Conservation (phyloP, 2,329 filamentous ascomycete genomes). For the Lecanicillium sp. region DNA sequence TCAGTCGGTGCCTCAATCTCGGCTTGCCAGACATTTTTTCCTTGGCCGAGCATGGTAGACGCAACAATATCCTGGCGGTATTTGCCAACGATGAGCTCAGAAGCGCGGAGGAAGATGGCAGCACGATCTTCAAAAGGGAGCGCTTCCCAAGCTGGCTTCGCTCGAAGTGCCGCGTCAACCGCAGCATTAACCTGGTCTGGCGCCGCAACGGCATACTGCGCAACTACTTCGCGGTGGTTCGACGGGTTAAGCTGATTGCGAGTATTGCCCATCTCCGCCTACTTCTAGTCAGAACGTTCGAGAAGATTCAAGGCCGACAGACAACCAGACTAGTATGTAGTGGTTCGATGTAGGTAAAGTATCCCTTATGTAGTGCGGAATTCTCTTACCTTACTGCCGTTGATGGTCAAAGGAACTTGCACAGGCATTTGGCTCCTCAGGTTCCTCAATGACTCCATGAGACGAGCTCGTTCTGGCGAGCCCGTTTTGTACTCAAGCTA, state of each 20-base stretch:
- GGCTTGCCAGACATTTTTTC: conserved; percentile 99
- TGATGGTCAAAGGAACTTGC: too few species aligned
- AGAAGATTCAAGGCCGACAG: too few species aligned
- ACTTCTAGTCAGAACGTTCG: too few species aligned
- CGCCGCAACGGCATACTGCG: conserved; percentile 78
- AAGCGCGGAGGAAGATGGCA: conserved; percentile 90
- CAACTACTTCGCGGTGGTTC: conserved; percentile 67
- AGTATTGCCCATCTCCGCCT: too few species aligned
- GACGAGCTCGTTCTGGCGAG: too few species aligned
- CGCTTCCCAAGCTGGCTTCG: conserved; percentile 77
- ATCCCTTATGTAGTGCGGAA: too few species aligned
- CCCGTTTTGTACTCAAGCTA: too few species aligned
- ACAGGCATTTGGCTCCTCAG: too few species aligned
- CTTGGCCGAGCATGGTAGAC: conserved; percentile 89
- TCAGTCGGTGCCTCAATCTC: conserved; percentile 97
- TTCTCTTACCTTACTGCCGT: too few species aligned
- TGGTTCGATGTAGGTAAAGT: too few species aligned
- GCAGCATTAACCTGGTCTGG: conserved; percentile 67
- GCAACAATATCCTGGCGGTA: conserved; percentile 97
- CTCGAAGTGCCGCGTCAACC: conserved; percentile 78
- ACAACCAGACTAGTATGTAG: too few species aligned
- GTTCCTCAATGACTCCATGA: too few species aligned
- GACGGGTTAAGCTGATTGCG: conserved; percentile 81
- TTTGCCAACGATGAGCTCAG: conserved; percentile 81
- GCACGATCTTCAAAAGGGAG: conserved; percentile 86